Evolutionary conservation across 2,329 filamentous ascomycete species (phyloP), one percentile per base, ranked within the genome.

Genomic region (Mycogone perniciosa): DNA sequence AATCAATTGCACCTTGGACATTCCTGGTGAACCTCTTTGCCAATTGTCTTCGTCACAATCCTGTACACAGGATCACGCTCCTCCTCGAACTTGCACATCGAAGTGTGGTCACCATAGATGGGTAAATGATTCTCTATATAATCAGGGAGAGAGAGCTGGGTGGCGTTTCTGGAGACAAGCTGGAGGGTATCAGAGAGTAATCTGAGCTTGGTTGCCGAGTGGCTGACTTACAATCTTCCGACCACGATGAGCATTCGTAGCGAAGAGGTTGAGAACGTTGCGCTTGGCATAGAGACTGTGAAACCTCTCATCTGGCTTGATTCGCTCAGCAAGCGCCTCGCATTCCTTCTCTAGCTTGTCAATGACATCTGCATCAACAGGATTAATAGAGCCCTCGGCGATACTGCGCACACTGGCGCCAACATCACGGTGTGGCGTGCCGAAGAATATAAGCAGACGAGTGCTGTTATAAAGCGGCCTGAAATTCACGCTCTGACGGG

Each of bases 361-460:
- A 13, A 53, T 26, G 43, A 53, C 31, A 1, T 31, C 31, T 6
- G 48, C 35, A 8, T 42, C 5, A 7, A 48, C 43, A 2, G 48
- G 31, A 5, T 31, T 37, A 10, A 51, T 30, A 26, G 47, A 42
- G 31, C 38, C 35, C 11, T 13, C 37, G 27, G 48, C 51, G 7
- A 53, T 50, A n/a, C 2, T 53, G 20, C 38, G 43, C 30, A 40
- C 51, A n/a, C 35, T 44, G 7, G 33, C 44, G 38, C 38, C 43
- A 7, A 47, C 43, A 11, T 51, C 46, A 30, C 34, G 43, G 34
- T 53, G 51, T n/a, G 51, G 51, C 4, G 51, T 53, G 33, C 46
- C 47, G 38, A 53, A 53, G 30, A 53, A 53, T 2, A 51, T 43
- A 4, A 53, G 31, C 29, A 53, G 44, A 2, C 44, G 29, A 29